A percentile compares a stretch with the other conserved stretches of the same genome.
Evolutionary conservation across 2,329 filamentous ascomycete genomes (phyloP).

Genomic region (Penicillium sp.): DNA sequence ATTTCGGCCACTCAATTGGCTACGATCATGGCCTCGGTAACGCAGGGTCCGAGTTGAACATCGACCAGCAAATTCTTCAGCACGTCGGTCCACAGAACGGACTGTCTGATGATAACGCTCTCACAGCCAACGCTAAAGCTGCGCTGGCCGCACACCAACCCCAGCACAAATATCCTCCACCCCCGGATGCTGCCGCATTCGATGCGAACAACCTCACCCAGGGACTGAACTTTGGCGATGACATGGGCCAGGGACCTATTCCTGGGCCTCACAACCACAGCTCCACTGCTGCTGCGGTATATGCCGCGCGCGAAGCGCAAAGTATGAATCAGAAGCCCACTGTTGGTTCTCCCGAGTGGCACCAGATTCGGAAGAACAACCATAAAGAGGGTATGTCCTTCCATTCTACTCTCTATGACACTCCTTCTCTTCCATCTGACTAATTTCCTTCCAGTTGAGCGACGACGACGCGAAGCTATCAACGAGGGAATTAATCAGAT

Average conservation of each 20-base stretch:
- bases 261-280: constrained; percentile 44
- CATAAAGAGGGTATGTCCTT: constrained; percentile 88
- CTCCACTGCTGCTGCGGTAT: constrained; percentile 64
- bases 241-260: constrained; percentile 46
- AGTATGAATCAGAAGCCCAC: constrained; percentile 70
- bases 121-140: constrained; percentile 54
- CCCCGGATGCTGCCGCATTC: constrained; percentile 45
- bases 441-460: constrained; percentile 70
- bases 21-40: constrained; percentile 47
- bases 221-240: constrained; percentile 44
- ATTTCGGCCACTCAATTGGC: constrained; percentile 42
- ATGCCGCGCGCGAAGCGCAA: constrained; percentile 57
- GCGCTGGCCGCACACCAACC: constrained; percentile 50
- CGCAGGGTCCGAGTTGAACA: constrained; percentile 45
- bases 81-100: constrained; percentile 59
- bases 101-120: constrained; percentile 51
- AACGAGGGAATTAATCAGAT: constrained; percentile 99
- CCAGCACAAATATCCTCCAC: constrained; percentile 50
- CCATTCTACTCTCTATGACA: constrained; percentile 24
- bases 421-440: constrained; percentile 10
- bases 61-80: constrained; percentile 53
- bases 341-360: constrained; percentile 97
- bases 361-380: constrained; percentile 94
- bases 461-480: constrained; percentile 93
- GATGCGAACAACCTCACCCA: constrained; percentile 43